Evolutionary conservation across 306 rosid genomes (phyloP).

Genomic region (Acacia acuminata): DNA sequence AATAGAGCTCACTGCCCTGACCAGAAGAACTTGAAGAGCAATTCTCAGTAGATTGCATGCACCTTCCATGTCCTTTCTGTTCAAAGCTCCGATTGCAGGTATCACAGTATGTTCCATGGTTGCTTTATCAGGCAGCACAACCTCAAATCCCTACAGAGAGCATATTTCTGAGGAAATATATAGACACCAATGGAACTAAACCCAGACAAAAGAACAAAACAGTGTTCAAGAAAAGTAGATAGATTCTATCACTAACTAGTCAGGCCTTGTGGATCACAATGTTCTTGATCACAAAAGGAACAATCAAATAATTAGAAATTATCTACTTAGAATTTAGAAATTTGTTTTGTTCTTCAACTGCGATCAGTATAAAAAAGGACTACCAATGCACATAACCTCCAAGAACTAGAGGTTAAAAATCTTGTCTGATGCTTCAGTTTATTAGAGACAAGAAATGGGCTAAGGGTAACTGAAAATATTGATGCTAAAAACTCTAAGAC

Average conservation of each 20-base stretch:
- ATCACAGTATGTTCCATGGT: conserved; percentile 72
- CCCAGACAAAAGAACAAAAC: neutral
- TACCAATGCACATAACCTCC: neutral
- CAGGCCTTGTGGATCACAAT: neutral
- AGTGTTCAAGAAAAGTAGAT: neutral
- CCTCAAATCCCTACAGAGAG: conserved; percentile 73
- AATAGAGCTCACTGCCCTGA: conserved; percentile 64
- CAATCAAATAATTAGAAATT: neutral
- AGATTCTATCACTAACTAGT: neutral
- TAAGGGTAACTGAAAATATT: neutral
- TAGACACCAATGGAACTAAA: conserved; percentile 2
- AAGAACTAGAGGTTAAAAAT: conserved; percentile 4
- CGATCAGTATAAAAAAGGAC: neutral
- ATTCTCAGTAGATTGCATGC: conserved; percentile 72
- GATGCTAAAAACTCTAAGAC: conserved; percentile 7
- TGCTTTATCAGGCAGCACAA: conserved; percentile 67
- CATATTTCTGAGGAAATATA: neutral
- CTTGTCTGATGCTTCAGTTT: neutral
- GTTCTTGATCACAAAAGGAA: conserved; percentile 14
- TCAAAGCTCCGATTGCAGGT: conserved; percentile 74
- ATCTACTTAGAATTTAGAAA: neutral
- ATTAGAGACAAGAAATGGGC: conserved; percentile 10
- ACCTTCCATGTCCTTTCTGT: conserved; percentile 78
- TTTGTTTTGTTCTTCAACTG: neutral
- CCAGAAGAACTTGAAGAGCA: conserved; percentile 76